Conservation (phyloP, 2,329 filamentous ascomycete genomes). For the Aspergillus latus region DNA sequence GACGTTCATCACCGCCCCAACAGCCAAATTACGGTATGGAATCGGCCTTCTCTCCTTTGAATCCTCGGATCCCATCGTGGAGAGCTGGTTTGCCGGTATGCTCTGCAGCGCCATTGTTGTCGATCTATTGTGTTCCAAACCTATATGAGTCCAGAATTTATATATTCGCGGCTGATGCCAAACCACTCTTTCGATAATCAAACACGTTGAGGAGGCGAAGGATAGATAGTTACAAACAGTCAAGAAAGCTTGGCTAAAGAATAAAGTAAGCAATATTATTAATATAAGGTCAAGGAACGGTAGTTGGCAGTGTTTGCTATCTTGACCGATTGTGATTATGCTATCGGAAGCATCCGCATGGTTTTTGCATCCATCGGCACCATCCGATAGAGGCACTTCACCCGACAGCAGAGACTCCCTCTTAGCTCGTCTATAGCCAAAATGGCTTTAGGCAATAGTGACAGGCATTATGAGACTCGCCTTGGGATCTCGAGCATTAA, state of each 20-base stretch:
- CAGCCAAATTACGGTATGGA: constrained; percentile 7
- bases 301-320: too few relatives aligned
- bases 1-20: constrained; percentile 9
- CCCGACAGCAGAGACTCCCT: not conserved
- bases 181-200: too few relatives aligned
- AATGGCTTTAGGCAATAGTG: not conserved
- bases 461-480: too few relatives aligned
- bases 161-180: too few relatives aligned
- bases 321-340: too few relatives aligned
- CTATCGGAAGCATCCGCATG: not conserved
- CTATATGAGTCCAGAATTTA: too few relatives aligned
- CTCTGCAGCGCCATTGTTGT: not conserved
- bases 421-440: not conserved
- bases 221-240: too few relatives aligned
- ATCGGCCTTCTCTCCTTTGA: constrained; percentile 6
- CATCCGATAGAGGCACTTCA: not conserved
- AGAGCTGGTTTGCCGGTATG: not conserved
- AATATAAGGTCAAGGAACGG: too few relatives aligned
- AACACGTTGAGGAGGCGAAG: too few relatives aligned
- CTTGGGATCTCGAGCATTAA: not conserved
- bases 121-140: not conserved
- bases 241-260: too few relatives aligned
- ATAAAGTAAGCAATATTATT: too few relatives aligned
- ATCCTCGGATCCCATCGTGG: not conserved
- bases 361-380: not conserved